Evolutionary conservation across 306 rosid species (phyloP).

Genomic region (Cicer cuneatum): DNA sequence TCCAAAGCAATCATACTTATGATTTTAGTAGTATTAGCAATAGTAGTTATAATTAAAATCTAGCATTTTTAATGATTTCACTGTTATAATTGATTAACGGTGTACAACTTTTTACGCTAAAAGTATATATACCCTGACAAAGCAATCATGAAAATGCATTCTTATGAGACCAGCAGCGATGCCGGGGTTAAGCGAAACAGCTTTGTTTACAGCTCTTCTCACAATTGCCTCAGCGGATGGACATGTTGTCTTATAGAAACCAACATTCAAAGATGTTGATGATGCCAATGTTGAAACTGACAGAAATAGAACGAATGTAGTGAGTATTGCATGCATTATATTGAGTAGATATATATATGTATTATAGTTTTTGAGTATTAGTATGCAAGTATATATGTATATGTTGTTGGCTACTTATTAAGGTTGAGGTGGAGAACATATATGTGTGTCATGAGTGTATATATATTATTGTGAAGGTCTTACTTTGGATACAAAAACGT

Average conservation of each 20-base stretch:
- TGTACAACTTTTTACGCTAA: no score
- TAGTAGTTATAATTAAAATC: no score
- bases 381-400: not conserved
- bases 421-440: constrained; percentile 26
- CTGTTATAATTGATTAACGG: no score
- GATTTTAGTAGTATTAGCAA: no score
- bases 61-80: no score
- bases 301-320: constrained; percentile 42
- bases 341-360: not conserved
- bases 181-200: constrained; percentile 48
- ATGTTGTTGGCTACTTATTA: not conserved
- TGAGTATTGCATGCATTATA: constrained; percentile 11
- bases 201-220: constrained; percentile 49
- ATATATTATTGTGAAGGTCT: constrained; percentile 34
- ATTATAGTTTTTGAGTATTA: not conserved
- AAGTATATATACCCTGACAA: constrained; percentile 27
- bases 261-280: constrained; percentile 45
- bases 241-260: constrained; percentile 44
- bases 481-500: constrained; percentile 44
- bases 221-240: constrained; percentile 54
- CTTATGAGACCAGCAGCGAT: constrained; percentile 53
- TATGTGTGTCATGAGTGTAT: not conserved
- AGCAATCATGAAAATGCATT: constrained; percentile 60
- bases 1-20: no score
- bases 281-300: constrained; percentile 35